Evolutionary conservation across 352 stramenopile genomes (phyloP).

Genomic region (Globisporangium mamillatum): DNA sequence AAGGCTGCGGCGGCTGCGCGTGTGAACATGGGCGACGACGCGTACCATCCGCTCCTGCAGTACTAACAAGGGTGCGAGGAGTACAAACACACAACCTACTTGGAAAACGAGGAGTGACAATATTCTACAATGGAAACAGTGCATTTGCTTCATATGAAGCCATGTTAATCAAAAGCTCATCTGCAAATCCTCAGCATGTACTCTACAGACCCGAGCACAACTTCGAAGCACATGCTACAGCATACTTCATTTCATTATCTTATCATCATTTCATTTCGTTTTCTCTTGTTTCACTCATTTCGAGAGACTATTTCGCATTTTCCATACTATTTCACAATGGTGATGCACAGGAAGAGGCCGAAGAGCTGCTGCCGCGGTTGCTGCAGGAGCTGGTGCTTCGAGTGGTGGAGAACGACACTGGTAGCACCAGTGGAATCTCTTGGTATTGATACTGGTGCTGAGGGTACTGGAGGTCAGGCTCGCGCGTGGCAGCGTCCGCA

Average conservation of each 20-base stretch:
- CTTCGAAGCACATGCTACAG: neutral
- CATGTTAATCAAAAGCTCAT: neutral
- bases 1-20: constrained; percentile 7
- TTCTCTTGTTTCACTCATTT: neutral
- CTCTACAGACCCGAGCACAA: no score
- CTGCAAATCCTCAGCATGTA: neutral
- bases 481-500: neutral
- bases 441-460: neutral
- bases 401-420: neutral
- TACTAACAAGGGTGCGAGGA: constrained; percentile 10
- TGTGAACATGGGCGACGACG: constrained; percentile 33
- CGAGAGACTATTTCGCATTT: neutral
- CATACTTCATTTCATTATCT: neutral
- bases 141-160: neutral
- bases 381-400: constrained; percentile 1
- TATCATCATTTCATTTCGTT: neutral
- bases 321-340: neutral
- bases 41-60: constrained; percentile 58
- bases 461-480: neutral
- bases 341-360: neutral
- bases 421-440: neutral
- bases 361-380: neutral
- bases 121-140: neutral
- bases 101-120: neutral
- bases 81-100: neutral